Evolutionary conservation across 805 yeast species (phyloP).

Genomic region (Saccharomycodes ludwigii): DNA sequence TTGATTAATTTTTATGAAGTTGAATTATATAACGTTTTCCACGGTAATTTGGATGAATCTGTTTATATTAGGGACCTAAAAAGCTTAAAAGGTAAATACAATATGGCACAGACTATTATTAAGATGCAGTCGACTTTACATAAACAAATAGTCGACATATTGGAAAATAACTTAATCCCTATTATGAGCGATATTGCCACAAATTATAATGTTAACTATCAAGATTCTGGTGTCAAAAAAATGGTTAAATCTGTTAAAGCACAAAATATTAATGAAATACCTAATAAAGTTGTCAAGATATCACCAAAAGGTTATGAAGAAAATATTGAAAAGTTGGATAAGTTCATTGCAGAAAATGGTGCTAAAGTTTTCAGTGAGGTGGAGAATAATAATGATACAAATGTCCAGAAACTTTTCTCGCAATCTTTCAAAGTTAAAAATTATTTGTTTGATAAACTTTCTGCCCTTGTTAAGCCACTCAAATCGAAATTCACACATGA

Average conservation of each 20-base stretch:
- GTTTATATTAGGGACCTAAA: conserved; percentile 1
- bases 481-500: too few species aligned
- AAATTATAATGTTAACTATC: conserved; percentile 64
- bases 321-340: conserved; percentile 9
- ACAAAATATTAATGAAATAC: too few species aligned
- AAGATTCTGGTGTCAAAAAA: conserved; percentile 57
- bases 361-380: too few species aligned
- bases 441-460: too few species aligned
- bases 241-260: conserved; percentile 38
- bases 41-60: conserved; percentile 3
- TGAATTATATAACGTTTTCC: conserved; percentile 2
- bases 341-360: conserved; percentile 10
- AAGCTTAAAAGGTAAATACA: conserved; percentile 1
- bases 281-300: too few species aligned
- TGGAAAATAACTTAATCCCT: conserved; percentile 3
- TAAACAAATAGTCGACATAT: conserved; percentile 4
- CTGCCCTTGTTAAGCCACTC: too few species aligned
- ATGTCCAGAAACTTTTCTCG: too few species aligned
- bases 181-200: conserved; percentile 33
- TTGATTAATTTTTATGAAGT: conserved; percentile 3
- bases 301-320: conserved; percentile 9
- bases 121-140: conserved; percentile 1
- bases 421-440: too few species aligned
- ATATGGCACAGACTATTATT: neutral
- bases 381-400: too few species aligned